Base-by-base conservation (phyloP, 140 eudicot species). In the Flaveria floridana region DNA sequence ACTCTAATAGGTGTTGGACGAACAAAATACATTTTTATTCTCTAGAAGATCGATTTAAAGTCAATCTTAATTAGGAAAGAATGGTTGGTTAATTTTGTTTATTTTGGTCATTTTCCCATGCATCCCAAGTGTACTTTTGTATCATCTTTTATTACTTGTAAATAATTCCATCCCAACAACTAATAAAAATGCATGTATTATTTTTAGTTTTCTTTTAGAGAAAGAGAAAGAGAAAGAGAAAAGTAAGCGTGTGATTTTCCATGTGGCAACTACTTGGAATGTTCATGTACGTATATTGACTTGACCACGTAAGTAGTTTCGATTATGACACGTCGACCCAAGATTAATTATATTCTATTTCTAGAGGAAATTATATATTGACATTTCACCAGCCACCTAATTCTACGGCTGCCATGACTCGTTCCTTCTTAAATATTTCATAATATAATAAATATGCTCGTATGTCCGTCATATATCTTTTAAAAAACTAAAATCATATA, bases 321-420 rank as follows among this genome's bases (percentile, higher is more conserved):
- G 72, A 70, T 48, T 1, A 20, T 62, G 77, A 71, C 58, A 78
- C 57, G 30, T 71, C 56, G 76, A 71, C 71, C 46, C 30, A 14
- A 6, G 15, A 64, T 16, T 23, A 48, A 20, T 64, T 34, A 34
- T 6, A 34, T 34, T 34, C 41, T 34, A 34, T 34, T 34, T 34
- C 8, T 34, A 6, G 41, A 44, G 52, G 28, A 37, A 52, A 34
- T 23, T 23, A 23, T 25, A 21, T 42, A 14, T 52, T 71, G 73
- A 78, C 78, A 63, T 78, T 78, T 61, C 78, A 71, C 13, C 82
- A 7, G 57, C 78, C 73, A 78, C 82, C 82, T 62, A 70, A 34
- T 53, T 71, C 76, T 65, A 70, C 11, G 51, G 51, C 41, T 41
- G 7, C 30, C 14, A 44, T 44, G 47, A 76, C 81, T 58, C 34